Base-by-base conservation (phyloP, 495 filamentous ascomycete genomes). In the Talaromyces trachyspermus region DNA sequence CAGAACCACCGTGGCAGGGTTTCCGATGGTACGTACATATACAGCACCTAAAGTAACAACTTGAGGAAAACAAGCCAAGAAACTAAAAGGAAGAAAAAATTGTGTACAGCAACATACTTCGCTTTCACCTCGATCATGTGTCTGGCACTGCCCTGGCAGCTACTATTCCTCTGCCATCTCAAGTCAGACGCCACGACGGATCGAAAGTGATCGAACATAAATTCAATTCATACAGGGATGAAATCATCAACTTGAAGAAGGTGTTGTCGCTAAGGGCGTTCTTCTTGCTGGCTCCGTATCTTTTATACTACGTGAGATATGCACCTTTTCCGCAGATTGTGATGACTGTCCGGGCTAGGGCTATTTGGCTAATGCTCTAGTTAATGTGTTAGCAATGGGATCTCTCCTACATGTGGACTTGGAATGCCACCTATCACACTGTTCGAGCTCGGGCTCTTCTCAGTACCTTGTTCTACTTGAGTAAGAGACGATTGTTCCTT, bases 101-200 rank as follows among this genome's bases (percentile, higher is more conserved):
- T 17, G 7, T 19, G 15, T 39, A 14, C 20, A 42, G 39, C 39
- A 11, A 42, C 39, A 3, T 42, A 25, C 20, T 42, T 42, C 20
- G 22, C 20, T n/a, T 25, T 42, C n/a, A 42, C 20, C 12, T 42
- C 39, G n/a, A 42, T 42, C 12, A 42, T 42, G 39, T 42, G 39
- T 24, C 9, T 42, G 7, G 39, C 9, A 5, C 20, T 42, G n/a
- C 39, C 39, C 9, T 26, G 10, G 39, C 39, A 20, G 20, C 22
- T 12, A 42, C 39, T 4, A 26, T 42, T 26, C 39, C 39, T 42
- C 39, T 8, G 7, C 39, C 19, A 7, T 26, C 39, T 23, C 39
- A 26, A 25, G 22, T 42, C 20, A 42, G 10, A 11, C 39, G 39
- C 9, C 24, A 7, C 8, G 39, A 42, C 26, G 39, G 39, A 12